Conservation (phyloP, 2,329 filamentous ascomycete genomes). For the Aciculosporium take region DNA sequence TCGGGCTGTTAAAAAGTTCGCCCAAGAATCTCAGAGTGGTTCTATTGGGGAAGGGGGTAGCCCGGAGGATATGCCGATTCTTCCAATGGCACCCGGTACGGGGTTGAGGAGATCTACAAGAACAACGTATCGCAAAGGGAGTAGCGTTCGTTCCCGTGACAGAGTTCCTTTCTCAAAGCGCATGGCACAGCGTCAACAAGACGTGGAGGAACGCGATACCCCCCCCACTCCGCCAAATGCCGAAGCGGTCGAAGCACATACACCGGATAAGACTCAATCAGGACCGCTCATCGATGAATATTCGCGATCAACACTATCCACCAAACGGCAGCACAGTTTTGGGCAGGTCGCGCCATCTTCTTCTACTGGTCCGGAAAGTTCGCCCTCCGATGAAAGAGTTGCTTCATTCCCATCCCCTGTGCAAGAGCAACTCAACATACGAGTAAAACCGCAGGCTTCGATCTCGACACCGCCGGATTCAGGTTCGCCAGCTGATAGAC, state of each 20-base stretch:
- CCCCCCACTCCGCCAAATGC: slow-evolving; percentile 19
- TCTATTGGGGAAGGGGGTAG: slow-evolving; percentile 26
- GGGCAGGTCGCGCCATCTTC: slow-evolving; percentile 28
- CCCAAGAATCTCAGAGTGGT: slow-evolving; percentile 38
- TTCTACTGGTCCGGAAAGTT: slow-evolving; percentile 31
- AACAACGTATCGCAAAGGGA: slow-evolving; percentile 76
- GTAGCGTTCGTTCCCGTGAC: slow-evolving; percentile 70
- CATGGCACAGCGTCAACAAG: slow-evolving; percentile 45
- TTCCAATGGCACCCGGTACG: slow-evolving; percentile 63
- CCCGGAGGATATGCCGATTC: slow-evolving; percentile 68
- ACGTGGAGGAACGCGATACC: slow-evolving; percentile 31
- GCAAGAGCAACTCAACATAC: slow-evolving; percentile 20
- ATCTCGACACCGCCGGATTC: slow-evolving; percentile 29
- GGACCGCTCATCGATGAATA: slow-evolving; percentile 53
- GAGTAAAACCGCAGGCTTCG: slow-evolving; percentile 20
- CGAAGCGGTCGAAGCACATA: slow-evolving; percentile 34
- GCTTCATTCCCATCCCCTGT: slow-evolving; percentile 11
- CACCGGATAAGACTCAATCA: slow-evolving; percentile 50
- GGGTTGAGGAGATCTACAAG: slow-evolving; percentile 79
- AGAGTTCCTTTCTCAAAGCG: slow-evolving; percentile 63
- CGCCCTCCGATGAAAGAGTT: slow-evolving; percentile 19
- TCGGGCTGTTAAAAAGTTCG: slow-evolving; percentile 54
- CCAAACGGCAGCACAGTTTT: slow-evolving; percentile 32
- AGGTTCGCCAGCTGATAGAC: slow-evolving; percentile 41
- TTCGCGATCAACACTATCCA: slow-evolving; percentile 39